Evolutionary conservation across 31 red algal species (phyloP), one percentile per base, ranked within the genome.

Genomic region (Asparagopsis taxiformis): DNA sequence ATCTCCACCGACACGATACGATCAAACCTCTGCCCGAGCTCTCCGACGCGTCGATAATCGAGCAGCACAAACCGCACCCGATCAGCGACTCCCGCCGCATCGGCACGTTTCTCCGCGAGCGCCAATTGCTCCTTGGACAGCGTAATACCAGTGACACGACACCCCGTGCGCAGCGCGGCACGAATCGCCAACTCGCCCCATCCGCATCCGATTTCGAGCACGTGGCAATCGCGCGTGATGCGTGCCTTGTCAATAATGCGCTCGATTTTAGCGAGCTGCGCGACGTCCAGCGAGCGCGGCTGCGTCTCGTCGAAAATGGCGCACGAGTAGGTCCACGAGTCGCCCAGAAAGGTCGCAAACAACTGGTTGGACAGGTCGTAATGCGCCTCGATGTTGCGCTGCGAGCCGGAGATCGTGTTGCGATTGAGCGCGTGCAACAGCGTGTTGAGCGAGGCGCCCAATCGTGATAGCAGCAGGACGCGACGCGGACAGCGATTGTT

Each of bases 121-220:
- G 31, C 33, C 39, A 90, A 66, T 72, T 98, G 95, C 71, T 98
- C 74, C 37, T 73, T 55, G 24, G 95, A 98, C 63, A 98, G 65
- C 20, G 95, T 98, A 35, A 98, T 85, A 51, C 95, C 90, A 5
- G 78, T 72, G 23, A 98, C 91, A 17, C 55, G 33, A 54, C 85
- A 87, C 24, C 78, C 68, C 13, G 65, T 69, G n/a, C 43, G 10
- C 46, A 67, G 23, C 29, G 87, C 95, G 37, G 89, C 81, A 16
- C 79, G 87, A 16, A 94, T 91, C 17, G 82, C 90, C 22, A 98
- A 73, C 70, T 84, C 84, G 31, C 95, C 95, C 95, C 95, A 98
- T 19, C 95, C 95, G 87, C 90, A 98, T 7, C 95, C 95, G 59
- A 98, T 94, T 48, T 98, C 95, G 48, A 98, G 54, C 20, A 98